phyloP scores from a whole-genome alignment of 768 basidiomycete species.

The Leccinum broughii region DNA sequence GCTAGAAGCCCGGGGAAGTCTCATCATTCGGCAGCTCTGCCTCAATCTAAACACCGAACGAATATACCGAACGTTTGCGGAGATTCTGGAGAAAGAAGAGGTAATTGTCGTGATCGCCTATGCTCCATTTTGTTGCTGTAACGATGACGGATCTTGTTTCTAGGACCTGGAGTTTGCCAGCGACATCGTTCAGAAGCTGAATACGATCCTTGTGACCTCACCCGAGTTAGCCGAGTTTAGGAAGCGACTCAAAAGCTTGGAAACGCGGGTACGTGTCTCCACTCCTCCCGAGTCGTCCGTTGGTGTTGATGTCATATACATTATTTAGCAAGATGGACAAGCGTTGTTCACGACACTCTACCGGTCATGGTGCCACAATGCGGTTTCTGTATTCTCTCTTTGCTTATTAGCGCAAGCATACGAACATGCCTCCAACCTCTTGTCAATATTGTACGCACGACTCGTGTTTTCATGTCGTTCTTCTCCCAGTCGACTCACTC shows the following conservation, averaged over 20 bases:
- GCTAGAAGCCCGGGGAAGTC: constrained; percentile 87
- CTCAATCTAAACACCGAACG: constrained; percentile 91
- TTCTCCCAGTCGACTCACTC: constrained; percentile 1
- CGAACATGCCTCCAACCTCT: constrained; percentile 94
- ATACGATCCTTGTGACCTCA: constrained; percentile 94
- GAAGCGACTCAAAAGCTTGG: constrained; percentile 87
- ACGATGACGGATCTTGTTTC: neutral
- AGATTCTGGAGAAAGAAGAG: constrained; percentile 98
- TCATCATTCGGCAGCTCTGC: constrained; percentile 95
- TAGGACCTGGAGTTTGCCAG: constrained; percentile 98
- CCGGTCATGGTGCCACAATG: constrained; percentile 98
- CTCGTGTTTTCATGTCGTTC: neutral
- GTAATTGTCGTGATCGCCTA: constrained; percentile 43
- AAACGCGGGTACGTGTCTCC: constrained; percentile 70
- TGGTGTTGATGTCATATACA: constrained; percentile 3
- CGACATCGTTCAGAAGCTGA: constrained; percentile 96
- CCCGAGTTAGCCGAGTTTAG: constrained; percentile 96
- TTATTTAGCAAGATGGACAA: constrained; percentile 85
- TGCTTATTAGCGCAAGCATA: constrained; percentile 98
- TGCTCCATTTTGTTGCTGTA: neutral
- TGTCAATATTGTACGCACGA: constrained; percentile 84
- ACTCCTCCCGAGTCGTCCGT: neutral
- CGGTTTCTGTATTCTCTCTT: constrained; percentile 93
- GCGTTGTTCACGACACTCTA: constrained; percentile 92
- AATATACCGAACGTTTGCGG: constrained; percentile 94